These are phyloP conservation scores for Apiospora hydei DNA, from an alignment of 2,329 filamentous ascomycete genomes.

Conservation along the genomic window DNA sequence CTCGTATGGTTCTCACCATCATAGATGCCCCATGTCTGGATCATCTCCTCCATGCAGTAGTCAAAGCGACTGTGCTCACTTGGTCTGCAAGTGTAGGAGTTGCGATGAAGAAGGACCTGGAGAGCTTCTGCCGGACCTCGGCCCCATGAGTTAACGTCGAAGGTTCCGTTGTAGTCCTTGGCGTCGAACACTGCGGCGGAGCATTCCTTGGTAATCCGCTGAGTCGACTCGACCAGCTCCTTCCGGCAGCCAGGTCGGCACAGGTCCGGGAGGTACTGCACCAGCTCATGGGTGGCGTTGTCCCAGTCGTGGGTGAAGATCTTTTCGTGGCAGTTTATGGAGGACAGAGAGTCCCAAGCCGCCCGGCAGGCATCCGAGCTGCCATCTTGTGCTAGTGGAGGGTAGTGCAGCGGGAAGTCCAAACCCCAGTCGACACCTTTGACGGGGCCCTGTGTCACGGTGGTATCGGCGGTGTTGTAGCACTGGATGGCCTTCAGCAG, in stretches of 20 bases:
- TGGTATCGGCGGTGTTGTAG: conserved; percentile 4
- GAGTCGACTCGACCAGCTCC: neutral
- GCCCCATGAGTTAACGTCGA: neutral
- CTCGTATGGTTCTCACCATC: neutral
- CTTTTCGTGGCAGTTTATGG: conserved; percentile 12
- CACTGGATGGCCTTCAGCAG: neutral
- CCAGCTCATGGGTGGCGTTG: conserved; percentile 1
- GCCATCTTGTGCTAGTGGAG: conserved; percentile 14
- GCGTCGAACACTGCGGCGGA: conserved; percentile 9
- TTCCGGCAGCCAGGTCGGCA: conserved; percentile 14
- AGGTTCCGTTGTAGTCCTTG: conserved; percentile 12
- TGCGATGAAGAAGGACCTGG: neutral
- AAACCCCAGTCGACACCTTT: conserved; percentile 4
- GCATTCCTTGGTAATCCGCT: neutral
- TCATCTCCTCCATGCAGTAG: conserved; percentile 12
- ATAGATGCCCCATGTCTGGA: neutral
- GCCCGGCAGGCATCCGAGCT: neutral
- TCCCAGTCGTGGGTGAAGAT: neutral
- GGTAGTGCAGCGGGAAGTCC: conserved; percentile 12
- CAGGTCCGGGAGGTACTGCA: conserved; percentile 1
- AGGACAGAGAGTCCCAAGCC: conserved; percentile 5
- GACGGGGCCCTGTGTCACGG: neutral
- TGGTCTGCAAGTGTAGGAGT: conserved; percentile 14
- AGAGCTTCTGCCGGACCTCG: conserved; percentile 14
- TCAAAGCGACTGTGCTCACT: neutral